A percentile compares a stretch with the other conserved stretches of the same genome.
These are phyloP conservation scores for Corylus heterophylla DNA, from an alignment of 306 rosid genomes.

Conservation along the genomic window DNA sequence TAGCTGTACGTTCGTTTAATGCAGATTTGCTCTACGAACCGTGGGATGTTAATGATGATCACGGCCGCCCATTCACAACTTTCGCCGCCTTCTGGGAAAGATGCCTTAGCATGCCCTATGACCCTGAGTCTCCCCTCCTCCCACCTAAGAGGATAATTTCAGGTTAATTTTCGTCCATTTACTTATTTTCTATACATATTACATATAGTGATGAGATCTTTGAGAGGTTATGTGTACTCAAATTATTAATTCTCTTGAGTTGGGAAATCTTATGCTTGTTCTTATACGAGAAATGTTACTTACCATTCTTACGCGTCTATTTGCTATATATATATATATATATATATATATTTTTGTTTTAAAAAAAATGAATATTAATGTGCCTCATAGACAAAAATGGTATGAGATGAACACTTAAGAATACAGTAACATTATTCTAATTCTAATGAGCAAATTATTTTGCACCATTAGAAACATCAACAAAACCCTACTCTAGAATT, in stretches of 20 bases:
- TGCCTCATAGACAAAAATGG: no score
- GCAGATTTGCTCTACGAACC: conserved; percentile 96
- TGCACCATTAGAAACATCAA: not conserved
- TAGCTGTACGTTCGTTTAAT: conserved; percentile 82
- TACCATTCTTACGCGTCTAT: no score
- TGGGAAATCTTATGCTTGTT: conserved; percentile 3
- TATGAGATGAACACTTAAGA: no score
- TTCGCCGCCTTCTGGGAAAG: conserved; percentile 92
- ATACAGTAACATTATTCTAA: no score
- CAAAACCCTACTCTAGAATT: not conserved
- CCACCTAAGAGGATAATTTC: conserved; percentile 93
- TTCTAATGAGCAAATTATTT: not conserved
- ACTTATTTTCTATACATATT: not conserved
- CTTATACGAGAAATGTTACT: no score
- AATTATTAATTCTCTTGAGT: not conserved
- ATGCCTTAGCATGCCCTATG: conserved; percentile 98
- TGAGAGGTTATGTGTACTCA: not conserved
- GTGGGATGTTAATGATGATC: conserved; percentile 90
- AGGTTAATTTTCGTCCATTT: conserved; percentile 46
- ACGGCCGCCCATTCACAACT: conserved; percentile 84
- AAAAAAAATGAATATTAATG: no score
- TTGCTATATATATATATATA: no score
- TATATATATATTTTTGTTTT: no score
- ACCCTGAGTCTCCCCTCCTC: conserved; percentile 96
- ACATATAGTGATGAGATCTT: not conserved